Percentiles rank a stretch among this genome's conserved stretches.
Evolutionary conservation across 2,329 filamentous ascomycete species (phyloP).

Genomic region (Rasamsonia emersonii): DNA sequence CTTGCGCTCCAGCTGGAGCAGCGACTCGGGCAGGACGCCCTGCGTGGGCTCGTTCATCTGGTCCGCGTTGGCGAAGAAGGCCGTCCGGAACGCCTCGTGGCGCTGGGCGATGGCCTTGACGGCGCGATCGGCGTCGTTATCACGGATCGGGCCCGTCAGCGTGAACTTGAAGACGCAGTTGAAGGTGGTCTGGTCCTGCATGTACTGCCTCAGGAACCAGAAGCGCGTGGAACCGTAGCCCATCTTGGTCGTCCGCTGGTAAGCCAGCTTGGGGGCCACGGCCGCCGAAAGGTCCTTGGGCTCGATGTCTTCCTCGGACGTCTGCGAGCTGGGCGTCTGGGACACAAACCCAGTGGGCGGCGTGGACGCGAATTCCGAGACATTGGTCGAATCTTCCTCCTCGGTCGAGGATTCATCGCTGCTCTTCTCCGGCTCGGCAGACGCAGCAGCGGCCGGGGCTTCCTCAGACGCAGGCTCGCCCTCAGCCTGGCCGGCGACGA

Average conservation of each 20-base stretch:
- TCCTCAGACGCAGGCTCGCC: background rate
- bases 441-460: no score
- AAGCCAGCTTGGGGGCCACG: slow-evolving; percentile 1
- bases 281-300: no score
- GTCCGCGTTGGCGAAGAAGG: slow-evolving; percentile 12
- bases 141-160: slow-evolving; percentile 21
- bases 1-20: slow-evolving; percentile 18
- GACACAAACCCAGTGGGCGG: no score
- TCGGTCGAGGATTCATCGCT: background rate
- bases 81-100: slow-evolving; percentile 21
- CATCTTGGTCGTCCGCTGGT: slow-evolving; percentile 12
- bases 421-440: background rate
- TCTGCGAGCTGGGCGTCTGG: no score
- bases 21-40: slow-evolving; percentile 16
- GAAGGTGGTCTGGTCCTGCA: slow-evolving; percentile 19
- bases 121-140: slow-evolving; percentile 19
- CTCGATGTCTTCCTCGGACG: no score
- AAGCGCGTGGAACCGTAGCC: slow-evolving; percentile 30
- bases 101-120: slow-evolving; percentile 15
- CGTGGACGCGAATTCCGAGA: no score
- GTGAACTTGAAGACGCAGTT: slow-evolving; percentile 24
- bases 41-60: slow-evolving; percentile 15
- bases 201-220: slow-evolving; percentile 20
- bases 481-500: no score
- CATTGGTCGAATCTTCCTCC: background rate